A percentile compares a stretch with the other conserved stretches of the same genome.
Conservation (phyloP, 441 rosid genomes). For the Pelargonium exstipulatum region DNA sequence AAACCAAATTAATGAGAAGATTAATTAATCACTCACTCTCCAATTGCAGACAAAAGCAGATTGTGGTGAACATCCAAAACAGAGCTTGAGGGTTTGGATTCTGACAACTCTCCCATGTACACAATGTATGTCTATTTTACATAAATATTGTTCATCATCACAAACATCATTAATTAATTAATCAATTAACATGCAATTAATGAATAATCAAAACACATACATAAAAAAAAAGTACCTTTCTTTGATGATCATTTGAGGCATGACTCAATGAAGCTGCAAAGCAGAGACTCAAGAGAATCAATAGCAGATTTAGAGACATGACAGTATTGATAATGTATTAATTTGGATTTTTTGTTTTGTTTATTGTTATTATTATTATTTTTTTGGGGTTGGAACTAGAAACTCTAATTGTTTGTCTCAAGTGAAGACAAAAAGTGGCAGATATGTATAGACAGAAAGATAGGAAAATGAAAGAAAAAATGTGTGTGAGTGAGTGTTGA, state of each 20-base stretch:
- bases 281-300: conserved; percentile 28
- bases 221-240: conserved; percentile 31
- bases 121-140: conserved; percentile 56
- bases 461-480: no score
- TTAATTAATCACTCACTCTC: conserved; percentile 45
- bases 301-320: conserved; percentile 20
- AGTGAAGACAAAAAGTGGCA: no score
- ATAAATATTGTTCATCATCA: background rate
- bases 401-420: no score
- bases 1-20: background rate
- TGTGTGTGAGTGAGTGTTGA: no score
- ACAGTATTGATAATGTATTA: no score
- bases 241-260: conserved; percentile 30
- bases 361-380: no score
- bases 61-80: conserved; percentile 36
- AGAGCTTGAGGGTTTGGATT: conserved; percentile 15
- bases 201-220: background rate
- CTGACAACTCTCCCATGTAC: conserved; percentile 63
- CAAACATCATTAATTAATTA: background rate
- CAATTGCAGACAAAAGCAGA: conserved; percentile 44
- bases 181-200: background rate
- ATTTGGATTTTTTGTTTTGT: no score
- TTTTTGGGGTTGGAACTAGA: no score
- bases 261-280: conserved; percentile 27
- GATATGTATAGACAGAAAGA: no score